A percentile compares a stretch with the other conserved stretches of the same genome.
Evolutionary conservation across 805 yeast species (phyloP).

Genomic region (Candida boidinii): DNA sequence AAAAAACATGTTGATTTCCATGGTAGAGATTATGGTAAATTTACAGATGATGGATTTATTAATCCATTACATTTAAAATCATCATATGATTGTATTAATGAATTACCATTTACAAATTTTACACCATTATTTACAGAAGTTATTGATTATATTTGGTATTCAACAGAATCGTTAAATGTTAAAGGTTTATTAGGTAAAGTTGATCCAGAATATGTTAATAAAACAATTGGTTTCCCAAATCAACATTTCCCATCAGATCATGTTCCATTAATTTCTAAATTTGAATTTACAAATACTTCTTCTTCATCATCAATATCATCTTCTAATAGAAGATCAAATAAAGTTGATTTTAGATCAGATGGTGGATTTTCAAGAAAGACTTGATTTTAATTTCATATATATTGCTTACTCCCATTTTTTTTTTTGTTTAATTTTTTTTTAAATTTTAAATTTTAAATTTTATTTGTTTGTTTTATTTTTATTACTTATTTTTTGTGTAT

Average conservation of each 20-base stretch:
- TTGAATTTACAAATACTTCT: slow-evolving; percentile 49
- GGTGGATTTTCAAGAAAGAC: slow-evolving; percentile 21
- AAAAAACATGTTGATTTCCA: slow-evolving; percentile 71
- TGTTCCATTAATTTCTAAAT: slow-evolving; percentile 74
- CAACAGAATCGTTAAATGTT: slow-evolving; percentile 72
- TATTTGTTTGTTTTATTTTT: background rate
- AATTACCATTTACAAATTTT: slow-evolving; percentile 88
- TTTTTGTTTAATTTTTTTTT: background rate
- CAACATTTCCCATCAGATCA: slow-evolving; percentile 94
- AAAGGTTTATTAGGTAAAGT: slow-evolving; percentile 80
- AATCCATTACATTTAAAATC: slow-evolving; percentile 79
- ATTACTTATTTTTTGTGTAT: background rate
- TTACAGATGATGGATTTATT: slow-evolving; percentile 80
- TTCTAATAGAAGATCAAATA: background rate
- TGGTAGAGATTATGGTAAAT: slow-evolving; percentile 85
- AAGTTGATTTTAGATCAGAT: slow-evolving; percentile 21
- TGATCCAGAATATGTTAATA: slow-evolving; percentile 67
- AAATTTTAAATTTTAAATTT: background rate
- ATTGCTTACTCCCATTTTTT: background rate
- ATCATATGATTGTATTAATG: slow-evolving; percentile 77
- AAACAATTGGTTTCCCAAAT: slow-evolving; percentile 87
- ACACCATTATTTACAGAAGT: slow-evolving; percentile 90
- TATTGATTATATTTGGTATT: slow-evolving; percentile 94
- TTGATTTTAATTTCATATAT: slow-evolving; percentile 3
- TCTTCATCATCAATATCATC: background rate